phyloP scores from a whole-genome alignment of 345 rosid genomes.

The Arabidopsis thaliana region TAIR10.1 NC_003076.8:17643501-17644000 shows the following conservation, averaged over 20 bases:
- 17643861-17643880: neutral
- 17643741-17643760: conserved; percentile 34
- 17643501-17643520: neutral
- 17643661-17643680: conserved; percentile 52
- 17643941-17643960: neutral
- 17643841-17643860: neutral
- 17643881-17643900: conserved; percentile 21
- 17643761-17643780: conserved; percentile 47
- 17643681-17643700: conserved; percentile 47
- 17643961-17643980: neutral
- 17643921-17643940: neutral
- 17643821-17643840: conserved; percentile 25
- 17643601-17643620: neutral
- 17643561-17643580: neutral
- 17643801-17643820: conserved; percentile 11
- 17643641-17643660: conserved; percentile 50
- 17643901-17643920: neutral
- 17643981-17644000: neutral
- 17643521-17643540: neutral
- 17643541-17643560: neutral
- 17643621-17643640: conserved; percentile 33
- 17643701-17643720: conserved; percentile 50
- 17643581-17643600: neutral
- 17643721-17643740: conserved; percentile 6
- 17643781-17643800: conserved; percentile 27